Percentiles rank a stretch among this genome's conserved stretches.
phyloP scores from a whole-genome alignment of 768 basidiomycete species.

The Amanita molliuscula region DNA sequence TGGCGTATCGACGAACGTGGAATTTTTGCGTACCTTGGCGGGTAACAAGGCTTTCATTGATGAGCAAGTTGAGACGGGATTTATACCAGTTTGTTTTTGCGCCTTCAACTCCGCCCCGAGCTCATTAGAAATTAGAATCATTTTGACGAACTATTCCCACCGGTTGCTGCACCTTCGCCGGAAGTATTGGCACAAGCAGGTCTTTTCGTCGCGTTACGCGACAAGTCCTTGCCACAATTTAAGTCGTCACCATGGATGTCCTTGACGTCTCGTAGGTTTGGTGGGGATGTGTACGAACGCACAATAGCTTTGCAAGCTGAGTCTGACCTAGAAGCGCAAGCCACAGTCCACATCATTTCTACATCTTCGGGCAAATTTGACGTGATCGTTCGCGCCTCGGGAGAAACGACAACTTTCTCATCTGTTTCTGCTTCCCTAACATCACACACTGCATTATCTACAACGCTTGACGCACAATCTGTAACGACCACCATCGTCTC shows the following conservation, averaged over 20 bases:
- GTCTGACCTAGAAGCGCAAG: conserved; percentile 26
- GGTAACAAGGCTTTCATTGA: conserved; percentile 68
- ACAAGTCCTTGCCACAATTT: conserved; percentile 20
- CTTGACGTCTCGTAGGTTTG: conserved; percentile 68
- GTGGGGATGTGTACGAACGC: conserved; percentile 59
- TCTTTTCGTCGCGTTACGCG: conserved; percentile 62
- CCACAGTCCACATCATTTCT: conserved; percentile 30
- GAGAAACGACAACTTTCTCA: conserved; percentile 25
- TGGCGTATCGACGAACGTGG: conserved; percentile 85
- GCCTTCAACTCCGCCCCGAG: background rate
- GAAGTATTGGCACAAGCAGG: conserved; percentile 72
- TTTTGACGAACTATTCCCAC: conserved; percentile 70
- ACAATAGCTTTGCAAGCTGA: conserved; percentile 54
- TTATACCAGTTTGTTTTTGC: conserved; percentile 58
- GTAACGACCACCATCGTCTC: conserved; percentile 63
- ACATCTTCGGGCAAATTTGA: conserved; percentile 36
- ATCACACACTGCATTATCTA: conserved; percentile 40
- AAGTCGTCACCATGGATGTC: conserved; percentile 54
- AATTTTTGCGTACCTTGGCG: conserved; percentile 74
- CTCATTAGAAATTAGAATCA: conserved; percentile 53
- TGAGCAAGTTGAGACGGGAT: conserved; percentile 84
- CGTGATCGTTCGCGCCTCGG: conserved; percentile 32
- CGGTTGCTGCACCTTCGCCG: conserved; percentile 42
- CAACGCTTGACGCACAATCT: conserved; percentile 40
- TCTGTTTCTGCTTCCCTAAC: conserved; percentile 48